Conservation (phyloP, 2,329 filamentous ascomycete species). For the Talaromyces piceae region DNA sequence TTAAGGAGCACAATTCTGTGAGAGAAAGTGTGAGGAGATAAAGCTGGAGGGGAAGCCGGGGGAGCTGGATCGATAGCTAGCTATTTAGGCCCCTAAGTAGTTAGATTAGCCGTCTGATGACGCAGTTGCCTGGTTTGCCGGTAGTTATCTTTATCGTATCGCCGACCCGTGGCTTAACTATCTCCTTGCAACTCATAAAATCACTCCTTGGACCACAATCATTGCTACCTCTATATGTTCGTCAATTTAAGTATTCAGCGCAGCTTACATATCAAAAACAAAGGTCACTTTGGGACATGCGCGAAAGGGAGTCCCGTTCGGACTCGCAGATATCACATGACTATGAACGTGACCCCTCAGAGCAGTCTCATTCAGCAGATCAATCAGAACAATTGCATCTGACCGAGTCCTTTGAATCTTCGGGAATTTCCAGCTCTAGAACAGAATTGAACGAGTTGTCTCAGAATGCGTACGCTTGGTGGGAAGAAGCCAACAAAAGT, state of each 20-base stretch:
- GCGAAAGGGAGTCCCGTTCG: background rate
- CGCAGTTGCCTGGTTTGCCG: background rate
- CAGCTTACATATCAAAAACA: background rate
- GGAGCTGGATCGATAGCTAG: background rate
- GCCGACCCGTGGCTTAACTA: background rate
- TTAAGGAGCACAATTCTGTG: background rate
- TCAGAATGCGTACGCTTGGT: slow-evolving; percentile 6
- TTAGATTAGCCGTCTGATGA: background rate
- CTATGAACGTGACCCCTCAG: slow-evolving; percentile 2
- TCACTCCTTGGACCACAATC: background rate
- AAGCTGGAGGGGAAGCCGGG: background rate
- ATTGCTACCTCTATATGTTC: background rate
- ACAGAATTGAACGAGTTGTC: slow-evolving; percentile 13
- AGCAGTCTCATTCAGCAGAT: background rate
- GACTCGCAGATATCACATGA: slow-evolving; percentile 7
- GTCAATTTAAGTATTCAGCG: background rate
- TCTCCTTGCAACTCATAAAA: background rate
- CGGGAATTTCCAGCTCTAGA: slow-evolving; percentile 9
- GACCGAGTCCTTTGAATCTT: background rate
- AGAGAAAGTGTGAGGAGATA: background rate
- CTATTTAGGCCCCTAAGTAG: background rate
- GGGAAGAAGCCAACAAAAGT: background rate
- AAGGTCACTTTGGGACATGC: background rate
- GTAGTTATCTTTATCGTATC: background rate
- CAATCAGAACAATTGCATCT: background rate